Percentiles rank a stretch among this genome's conserved stretches.
Evolutionary conservation across 2,329 filamentous ascomycete genomes (phyloP).

Genomic region (Sclerotinia minor): DNA sequence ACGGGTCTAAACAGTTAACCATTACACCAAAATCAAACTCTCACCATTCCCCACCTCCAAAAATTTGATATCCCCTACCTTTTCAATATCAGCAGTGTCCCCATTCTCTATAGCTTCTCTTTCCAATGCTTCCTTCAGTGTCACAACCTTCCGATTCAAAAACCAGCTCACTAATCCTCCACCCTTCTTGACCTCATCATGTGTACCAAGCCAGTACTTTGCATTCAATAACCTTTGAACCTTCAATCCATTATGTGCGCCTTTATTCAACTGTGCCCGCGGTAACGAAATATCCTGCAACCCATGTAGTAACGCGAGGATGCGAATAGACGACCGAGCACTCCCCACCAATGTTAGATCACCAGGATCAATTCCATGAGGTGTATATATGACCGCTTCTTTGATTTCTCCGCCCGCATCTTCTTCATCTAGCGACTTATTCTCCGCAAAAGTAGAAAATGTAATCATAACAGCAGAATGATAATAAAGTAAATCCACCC

Average conservation of each 20-base stretch:
- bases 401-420: conserved; percentile 40
- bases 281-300: conserved; percentile 57
- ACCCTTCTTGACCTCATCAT: conserved; percentile 63
- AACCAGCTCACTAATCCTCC: conserved; percentile 57
- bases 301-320: conserved; percentile 63
- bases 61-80: conserved; percentile 30
- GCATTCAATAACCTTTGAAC: conserved; percentile 54
- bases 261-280: conserved; percentile 61
- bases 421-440: conserved; percentile 24
- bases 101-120: conserved; percentile 39
- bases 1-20: not conserved
- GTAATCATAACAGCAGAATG: conserved; percentile 62
- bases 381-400: conserved; percentile 63
- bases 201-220: conserved; percentile 65
- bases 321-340: conserved; percentile 50
- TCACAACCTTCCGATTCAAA: conserved; percentile 48
- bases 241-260: conserved; percentile 60
- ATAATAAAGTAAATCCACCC: conserved; percentile 57
- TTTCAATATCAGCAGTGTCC: conserved; percentile 24
- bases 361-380: conserved; percentile 57
- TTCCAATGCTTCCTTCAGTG: conserved; percentile 47
- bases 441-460: conserved; percentile 45
- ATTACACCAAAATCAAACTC: conserved; percentile 32
- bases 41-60: conserved; percentile 34
- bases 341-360: conserved; percentile 48